Evolutionary conservation across 108 stramenopile species (phyloP).

Genomic region (Nannochloropsis gaditana): DNA sequence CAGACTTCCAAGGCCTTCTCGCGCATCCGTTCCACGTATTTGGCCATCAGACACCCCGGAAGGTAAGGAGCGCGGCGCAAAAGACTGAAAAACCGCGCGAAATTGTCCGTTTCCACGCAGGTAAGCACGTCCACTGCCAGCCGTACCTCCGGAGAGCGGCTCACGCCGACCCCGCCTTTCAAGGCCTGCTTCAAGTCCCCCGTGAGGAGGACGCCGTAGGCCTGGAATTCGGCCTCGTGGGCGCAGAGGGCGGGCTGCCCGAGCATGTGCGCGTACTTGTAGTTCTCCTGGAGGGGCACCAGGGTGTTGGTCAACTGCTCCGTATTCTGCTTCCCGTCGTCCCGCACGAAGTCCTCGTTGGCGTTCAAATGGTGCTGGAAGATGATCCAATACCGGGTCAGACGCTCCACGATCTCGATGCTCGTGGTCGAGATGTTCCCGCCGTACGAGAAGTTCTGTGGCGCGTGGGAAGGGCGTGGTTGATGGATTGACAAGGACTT

Average conservation of each 20-base stretch:
- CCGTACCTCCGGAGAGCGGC: not conserved
- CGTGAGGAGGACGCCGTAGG: not conserved
- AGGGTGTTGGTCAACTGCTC: constrained; percentile 19
- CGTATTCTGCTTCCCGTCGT: not conserved
- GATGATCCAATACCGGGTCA: constrained; percentile 18
- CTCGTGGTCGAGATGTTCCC: not conserved
- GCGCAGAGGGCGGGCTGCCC: not conserved
- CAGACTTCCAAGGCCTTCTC: constrained; percentile 5
- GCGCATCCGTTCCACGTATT: not conserved
- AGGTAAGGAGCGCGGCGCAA: constrained; percentile 9
- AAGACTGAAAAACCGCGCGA: not conserved
- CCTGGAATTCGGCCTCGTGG: not conserved
- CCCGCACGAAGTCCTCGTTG: not conserved
- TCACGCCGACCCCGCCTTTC: not conserved
- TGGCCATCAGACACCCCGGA: not conserved
- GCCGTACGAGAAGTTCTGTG: not conserved
- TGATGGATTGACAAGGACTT: not conserved
- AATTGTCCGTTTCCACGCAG: constrained; percentile 7
- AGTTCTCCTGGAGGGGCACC: not conserved
- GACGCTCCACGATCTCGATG: not conserved
- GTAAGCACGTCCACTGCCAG: not conserved
- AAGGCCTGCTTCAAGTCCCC: constrained; percentile 2
- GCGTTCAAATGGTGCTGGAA: constrained; percentile 2
- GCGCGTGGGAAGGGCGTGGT: not conserved
- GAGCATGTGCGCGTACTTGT: constrained; percentile 2